Conservation (phyloP, 257 asterid species). For the Rehmannia glutinosa region DNA sequence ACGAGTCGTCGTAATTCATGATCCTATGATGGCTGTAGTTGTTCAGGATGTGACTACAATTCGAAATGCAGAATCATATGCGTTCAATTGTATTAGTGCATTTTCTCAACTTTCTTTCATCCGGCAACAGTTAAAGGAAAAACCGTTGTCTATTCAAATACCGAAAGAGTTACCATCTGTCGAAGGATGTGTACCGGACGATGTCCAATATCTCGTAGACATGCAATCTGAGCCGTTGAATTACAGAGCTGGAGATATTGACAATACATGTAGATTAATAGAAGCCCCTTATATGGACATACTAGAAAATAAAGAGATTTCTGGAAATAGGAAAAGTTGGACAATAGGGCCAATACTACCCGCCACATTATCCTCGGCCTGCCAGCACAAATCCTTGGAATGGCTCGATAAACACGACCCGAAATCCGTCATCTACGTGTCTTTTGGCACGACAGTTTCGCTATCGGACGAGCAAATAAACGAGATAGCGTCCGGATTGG, state of each 20-base stretch:
- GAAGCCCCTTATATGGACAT: constrained; percentile 33
- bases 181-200: constrained; percentile 4
- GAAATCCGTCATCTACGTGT: constrained; percentile 34
- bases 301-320: constrained; percentile 10
- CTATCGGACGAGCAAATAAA: constrained; percentile 29
- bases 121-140: background rate
- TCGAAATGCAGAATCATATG: constrained; percentile 32
- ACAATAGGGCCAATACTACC: constrained; percentile 46
- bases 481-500: constrained; percentile 36
- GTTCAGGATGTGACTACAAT: constrained; percentile 34
- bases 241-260: constrained; percentile 21
- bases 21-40: constrained; percentile 26
- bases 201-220: background rate
- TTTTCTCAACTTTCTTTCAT: background rate
- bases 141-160: background rate
- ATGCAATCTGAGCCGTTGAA: constrained; percentile 9
- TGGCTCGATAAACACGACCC: constrained; percentile 41
- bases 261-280: constrained; percentile 28
- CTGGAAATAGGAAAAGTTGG: constrained; percentile 27
- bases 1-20: constrained; percentile 32
- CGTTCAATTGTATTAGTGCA: constrained; percentile 26
- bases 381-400: constrained; percentile 22
- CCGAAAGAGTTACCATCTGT: constrained; percentile 6
- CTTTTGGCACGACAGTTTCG: constrained; percentile 38
- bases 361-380: too few species aligned